phyloP scores from a whole-genome alignment of 805 yeast species.

The Kurtzmaniella fragi region DNA sequence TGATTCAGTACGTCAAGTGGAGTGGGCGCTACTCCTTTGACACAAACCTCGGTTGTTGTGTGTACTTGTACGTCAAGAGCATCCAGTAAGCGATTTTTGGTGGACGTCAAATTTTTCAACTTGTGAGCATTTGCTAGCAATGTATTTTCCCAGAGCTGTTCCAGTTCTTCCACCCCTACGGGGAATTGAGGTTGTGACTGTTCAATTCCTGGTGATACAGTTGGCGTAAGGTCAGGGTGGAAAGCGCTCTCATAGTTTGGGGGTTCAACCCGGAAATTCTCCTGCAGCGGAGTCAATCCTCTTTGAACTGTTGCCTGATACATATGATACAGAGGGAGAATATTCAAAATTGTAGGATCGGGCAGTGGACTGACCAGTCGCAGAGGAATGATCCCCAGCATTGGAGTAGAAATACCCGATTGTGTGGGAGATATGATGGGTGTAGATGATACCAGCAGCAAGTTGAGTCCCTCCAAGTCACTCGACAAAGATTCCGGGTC shows the following conservation, averaged over 20 bases:
- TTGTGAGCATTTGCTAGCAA: slow-evolving; percentile 39
- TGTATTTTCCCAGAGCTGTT: slow-evolving; percentile 35
- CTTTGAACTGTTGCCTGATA: slow-evolving; percentile 38
- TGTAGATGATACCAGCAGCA: background rate
- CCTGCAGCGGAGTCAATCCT: slow-evolving; percentile 30
- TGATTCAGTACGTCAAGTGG: slow-evolving; percentile 25
- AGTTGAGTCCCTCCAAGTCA: background rate
- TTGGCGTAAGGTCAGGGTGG: background rate
- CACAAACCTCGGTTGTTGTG: slow-evolving; percentile 36
- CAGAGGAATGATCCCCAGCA: no score
- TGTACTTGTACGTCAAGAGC: slow-evolving; percentile 26
- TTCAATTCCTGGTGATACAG: background rate
- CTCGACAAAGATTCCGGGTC: background rate
- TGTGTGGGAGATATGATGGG: no score
- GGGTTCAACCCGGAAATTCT: slow-evolving; percentile 36
- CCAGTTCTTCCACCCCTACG: slow-evolving; percentile 13
- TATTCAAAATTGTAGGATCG: slow-evolving; percentile 17
- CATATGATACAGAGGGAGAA: slow-evolving; percentile 43
- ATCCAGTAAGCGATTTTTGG: slow-evolving; percentile 24
- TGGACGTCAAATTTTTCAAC: slow-evolving; percentile 28
- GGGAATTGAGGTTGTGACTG: background rate
- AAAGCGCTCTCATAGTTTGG: slow-evolving; percentile 25
- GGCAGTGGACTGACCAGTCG: background rate
- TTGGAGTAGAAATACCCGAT: no score
- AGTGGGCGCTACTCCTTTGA: slow-evolving; percentile 33